These are phyloP conservation scores for Elaeagnus macrophylla DNA, from an alignment of 306 rosid genomes.

Conservation along the genomic window DNA sequence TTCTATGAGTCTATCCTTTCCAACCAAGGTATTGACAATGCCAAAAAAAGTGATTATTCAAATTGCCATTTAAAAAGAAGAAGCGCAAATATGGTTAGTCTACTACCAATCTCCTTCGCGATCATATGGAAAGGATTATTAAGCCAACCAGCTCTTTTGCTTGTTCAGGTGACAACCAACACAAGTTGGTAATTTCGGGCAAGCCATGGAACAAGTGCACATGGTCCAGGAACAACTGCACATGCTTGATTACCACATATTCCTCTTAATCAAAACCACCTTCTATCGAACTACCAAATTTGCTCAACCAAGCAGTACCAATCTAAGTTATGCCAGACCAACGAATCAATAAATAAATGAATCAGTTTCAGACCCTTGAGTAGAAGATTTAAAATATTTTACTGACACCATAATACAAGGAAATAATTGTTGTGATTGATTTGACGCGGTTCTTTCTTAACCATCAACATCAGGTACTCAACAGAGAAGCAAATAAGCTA, in stretches of 20 bases:
- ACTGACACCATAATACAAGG: no score
- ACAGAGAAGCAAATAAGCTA: neutral
- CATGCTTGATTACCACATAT: conserved; percentile 36
- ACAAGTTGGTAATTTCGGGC: conserved; percentile 25
- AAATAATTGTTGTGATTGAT: no score
- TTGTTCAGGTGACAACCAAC: conserved; percentile 38
- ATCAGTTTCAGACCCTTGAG: conserved; percentile 1
- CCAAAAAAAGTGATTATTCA: no score
- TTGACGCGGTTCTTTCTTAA: no score
- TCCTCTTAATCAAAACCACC: conserved; percentile 12
- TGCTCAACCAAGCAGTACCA: neutral
- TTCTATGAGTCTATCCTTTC: no score
- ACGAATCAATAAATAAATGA: conserved; percentile 8
- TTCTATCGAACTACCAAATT: conserved; percentile 5
- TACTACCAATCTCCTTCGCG: neutral
- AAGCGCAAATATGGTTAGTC: neutral
- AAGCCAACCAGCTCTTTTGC: conserved; percentile 40
- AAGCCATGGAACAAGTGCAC: conserved; percentile 40
- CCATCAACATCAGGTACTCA: neutral
- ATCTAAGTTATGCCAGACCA: conserved; percentile 10
- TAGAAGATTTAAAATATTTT: neutral
- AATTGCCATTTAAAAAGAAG: no score
- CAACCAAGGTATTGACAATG: no score
- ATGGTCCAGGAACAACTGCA: conserved; percentile 46
- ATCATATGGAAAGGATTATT: conserved; percentile 4